phyloP scores from a whole-genome alignment of 495 filamentous ascomycete genomes.

The Penicillium malachiteum region DNA sequence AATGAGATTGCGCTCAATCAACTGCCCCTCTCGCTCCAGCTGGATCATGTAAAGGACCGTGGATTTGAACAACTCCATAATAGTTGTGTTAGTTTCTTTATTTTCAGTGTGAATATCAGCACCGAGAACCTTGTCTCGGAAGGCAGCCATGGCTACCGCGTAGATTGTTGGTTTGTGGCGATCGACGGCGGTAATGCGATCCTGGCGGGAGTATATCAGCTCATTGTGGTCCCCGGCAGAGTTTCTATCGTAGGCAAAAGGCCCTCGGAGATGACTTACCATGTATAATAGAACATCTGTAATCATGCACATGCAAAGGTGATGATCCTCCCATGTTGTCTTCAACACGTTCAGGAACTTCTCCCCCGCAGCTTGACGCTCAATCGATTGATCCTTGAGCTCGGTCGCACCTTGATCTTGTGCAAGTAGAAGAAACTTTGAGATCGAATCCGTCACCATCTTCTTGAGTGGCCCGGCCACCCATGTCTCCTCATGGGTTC shows the following conservation, averaged over 20 bases:
- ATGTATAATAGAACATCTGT: constrained; percentile 99
- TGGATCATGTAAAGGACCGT: constrained; percentile 89
- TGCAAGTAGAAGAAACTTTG: constrained; percentile 53
- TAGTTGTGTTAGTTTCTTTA: constrained; percentile 50
- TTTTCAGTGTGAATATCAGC: constrained; percentile 47
- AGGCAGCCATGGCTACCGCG: constrained; percentile 78
- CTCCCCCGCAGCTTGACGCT: constrained; percentile 78
- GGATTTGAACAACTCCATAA: constrained; percentile 71
- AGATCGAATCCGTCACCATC: constrained; percentile 59
- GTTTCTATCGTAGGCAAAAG: no score
- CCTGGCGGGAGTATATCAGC: constrained; percentile 36
- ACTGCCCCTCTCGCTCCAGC: constrained; percentile 87
- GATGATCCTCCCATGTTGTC: constrained; percentile 82
- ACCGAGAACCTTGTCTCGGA: constrained; percentile 76
- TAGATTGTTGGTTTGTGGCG: constrained; percentile 76
- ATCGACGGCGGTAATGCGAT: constrained; percentile 75
- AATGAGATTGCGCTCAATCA: constrained; percentile 80
- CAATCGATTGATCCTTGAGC: constrained; percentile 59
- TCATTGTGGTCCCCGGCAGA: no score
- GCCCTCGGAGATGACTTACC: constrained; percentile 42
- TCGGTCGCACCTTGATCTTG: constrained; percentile 35
- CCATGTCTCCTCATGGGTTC: constrained; percentile 76
- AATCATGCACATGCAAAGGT: constrained; percentile 92
- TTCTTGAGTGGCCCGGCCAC: constrained; percentile 66
- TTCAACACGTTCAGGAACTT: constrained; percentile 76